A percentile compares a stretch with the other conserved stretches of the same genome.
Evolutionary conservation across 2,329 filamentous ascomycete species (phyloP).

Genomic region (Samsoniella hepiali): DNA sequence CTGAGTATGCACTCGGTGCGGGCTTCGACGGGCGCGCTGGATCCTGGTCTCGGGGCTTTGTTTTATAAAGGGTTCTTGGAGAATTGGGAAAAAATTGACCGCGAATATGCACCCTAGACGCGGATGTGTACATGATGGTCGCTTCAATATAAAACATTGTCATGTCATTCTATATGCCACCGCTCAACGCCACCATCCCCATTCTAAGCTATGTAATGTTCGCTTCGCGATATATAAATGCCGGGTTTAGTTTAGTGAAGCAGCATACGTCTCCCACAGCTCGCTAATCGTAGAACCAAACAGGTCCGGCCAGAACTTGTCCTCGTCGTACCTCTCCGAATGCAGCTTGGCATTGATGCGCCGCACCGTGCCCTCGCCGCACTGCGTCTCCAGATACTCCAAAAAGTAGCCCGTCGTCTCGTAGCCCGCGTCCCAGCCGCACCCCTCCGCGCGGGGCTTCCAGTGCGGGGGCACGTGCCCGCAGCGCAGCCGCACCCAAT

Average conservation of each 20-base stretch:
- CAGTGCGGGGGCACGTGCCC: slow-evolving; percentile 79
- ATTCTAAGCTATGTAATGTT: neutral
- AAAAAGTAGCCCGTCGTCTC: slow-evolving; percentile 90
- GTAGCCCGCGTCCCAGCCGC: slow-evolving; percentile 83
- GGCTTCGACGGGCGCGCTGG: slow-evolving; percentile 79
- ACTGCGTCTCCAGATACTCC: slow-evolving; percentile 73
- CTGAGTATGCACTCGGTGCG: slow-evolving; percentile 91
- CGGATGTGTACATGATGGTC: neutral
- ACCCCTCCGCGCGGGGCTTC: slow-evolving; percentile 54
- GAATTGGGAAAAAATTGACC: slow-evolving; percentile 78
- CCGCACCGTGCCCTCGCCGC: slow-evolving; percentile 56
- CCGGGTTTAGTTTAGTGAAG: slow-evolving; percentile 20
- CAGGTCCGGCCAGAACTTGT: slow-evolving; percentile 64
- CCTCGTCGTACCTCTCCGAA: slow-evolving; percentile 60
- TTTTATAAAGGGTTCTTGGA: slow-evolving; percentile 89
- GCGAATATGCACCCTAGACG: slow-evolving; percentile 59
- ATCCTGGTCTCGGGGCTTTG: slow-evolving; percentile 86
- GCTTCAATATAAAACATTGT: neutral
- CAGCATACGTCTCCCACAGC: slow-evolving; percentile 72
- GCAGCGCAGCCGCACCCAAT: slow-evolving; percentile 81
- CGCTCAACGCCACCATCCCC: neutral
- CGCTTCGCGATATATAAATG: neutral
- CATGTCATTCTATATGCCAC: neutral
- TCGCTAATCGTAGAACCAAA: slow-evolving; percentile 63
- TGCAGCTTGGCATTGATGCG: slow-evolving; percentile 66